phyloP scores from a whole-genome alignment of 2,329 filamentous ascomycete genomes.

The Fusarium coffeatum region DNA sequence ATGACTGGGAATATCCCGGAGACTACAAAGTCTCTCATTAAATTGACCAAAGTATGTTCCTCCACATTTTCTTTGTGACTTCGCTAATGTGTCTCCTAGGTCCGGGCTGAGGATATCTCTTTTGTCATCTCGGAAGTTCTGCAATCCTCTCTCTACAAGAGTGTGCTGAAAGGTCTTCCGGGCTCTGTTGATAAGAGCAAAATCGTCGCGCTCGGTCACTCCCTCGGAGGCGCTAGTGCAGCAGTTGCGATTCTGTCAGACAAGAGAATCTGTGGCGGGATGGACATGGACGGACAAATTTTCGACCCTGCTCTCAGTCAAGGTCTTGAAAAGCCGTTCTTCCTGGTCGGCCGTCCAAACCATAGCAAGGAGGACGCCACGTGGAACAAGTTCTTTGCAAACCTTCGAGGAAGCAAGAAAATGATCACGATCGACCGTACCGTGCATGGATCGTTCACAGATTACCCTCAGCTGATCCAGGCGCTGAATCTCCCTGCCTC shows the following conservation, averaged over 20 bases:
- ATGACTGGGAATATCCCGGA: conserved; percentile 26
- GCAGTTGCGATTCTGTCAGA: conserved; percentile 50
- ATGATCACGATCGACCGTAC: conserved; percentile 45
- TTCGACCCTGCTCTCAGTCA: conserved; percentile 46
- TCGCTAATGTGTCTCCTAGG: conserved; percentile 31
- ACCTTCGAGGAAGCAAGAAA: conserved; percentile 43
- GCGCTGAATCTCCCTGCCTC: conserved; percentile 38
- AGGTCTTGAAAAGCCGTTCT: conserved; percentile 48
- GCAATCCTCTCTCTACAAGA: conserved; percentile 29
- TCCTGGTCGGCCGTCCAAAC: conserved; percentile 47
- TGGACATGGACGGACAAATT: conserved; percentile 56
- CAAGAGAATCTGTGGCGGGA: conserved; percentile 50
- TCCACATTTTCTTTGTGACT: rapidly evolving
- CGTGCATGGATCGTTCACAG: conserved; percentile 50
- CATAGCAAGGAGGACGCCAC: conserved; percentile 49
- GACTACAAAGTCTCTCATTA: conserved; percentile 14
- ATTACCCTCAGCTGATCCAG: conserved; percentile 46
- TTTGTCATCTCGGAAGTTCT: conserved; percentile 54
- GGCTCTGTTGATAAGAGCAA: conserved; percentile 45
- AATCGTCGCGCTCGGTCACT: conserved; percentile 55
- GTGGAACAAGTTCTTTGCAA: conserved; percentile 49
- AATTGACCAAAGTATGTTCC: conserved; percentile 32
- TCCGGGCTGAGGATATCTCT: conserved; percentile 51
- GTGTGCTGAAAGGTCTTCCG: conserved; percentile 33
- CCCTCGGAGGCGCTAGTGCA: conserved; percentile 54